Evolutionary conservation across 1,284 basidiomycete species (phyloP).

Genomic region (Puccinia triticina): DNA sequence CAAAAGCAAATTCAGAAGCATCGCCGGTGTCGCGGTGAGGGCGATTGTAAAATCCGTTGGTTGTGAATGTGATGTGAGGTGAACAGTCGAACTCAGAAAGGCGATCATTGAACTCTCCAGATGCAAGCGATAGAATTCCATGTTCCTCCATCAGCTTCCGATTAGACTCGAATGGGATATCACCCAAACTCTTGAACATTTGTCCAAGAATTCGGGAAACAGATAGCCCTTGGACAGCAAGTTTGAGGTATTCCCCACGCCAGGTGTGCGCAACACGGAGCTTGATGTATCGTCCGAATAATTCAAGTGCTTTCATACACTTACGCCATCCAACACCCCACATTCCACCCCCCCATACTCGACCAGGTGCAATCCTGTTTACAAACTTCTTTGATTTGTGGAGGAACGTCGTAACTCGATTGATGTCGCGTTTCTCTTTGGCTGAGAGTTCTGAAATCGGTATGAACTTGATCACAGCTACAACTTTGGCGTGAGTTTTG

Average conservation of each 20-base stretch:
- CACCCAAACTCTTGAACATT: not conserved
- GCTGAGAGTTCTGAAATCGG: not conserved
- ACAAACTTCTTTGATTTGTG: not conserved
- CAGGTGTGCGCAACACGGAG: no score
- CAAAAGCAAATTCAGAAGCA: not conserved
- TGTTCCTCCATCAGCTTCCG: not conserved
- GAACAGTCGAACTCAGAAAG: not conserved
- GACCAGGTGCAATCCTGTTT: not conserved
- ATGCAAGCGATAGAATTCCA: not conserved
- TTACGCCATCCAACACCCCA: no score
- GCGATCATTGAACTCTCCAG: no score
- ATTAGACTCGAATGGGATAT: not conserved
- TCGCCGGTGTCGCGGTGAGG: not conserved
- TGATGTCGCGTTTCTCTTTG: not conserved
- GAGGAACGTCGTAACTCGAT: not conserved
- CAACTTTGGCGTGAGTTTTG: not conserved
- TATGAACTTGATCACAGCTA: not conserved
- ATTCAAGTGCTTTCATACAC: not conserved
- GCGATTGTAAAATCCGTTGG: not conserved
- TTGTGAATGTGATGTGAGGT: constrained; percentile 9
- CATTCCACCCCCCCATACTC: not conserved
- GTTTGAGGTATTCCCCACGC: not conserved
- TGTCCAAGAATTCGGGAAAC: not conserved
- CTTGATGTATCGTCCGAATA: not conserved
- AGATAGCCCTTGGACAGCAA: not conserved